A percentile compares a stretch with the other conserved stretches of the same genome.
phyloP scores from a whole-genome alignment of 352 stramenopile species.

The Phytophthora lateralis region DNA sequence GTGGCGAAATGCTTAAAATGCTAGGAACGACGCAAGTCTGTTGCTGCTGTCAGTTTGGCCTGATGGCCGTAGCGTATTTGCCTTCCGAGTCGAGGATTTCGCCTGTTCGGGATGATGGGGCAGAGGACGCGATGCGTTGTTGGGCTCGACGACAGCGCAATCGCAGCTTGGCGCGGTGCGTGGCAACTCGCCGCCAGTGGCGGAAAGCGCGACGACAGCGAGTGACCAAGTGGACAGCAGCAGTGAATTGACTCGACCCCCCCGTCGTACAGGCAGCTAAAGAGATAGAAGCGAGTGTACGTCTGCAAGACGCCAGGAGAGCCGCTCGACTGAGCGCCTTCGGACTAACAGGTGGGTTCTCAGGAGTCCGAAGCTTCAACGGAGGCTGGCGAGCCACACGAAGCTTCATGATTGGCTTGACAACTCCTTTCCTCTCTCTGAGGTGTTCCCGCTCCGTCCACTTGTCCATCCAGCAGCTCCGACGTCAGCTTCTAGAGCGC shows the following conservation, averaged over 20 bases:
- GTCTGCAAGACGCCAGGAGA: conserved; percentile 31
- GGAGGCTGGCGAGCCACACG: conserved; percentile 2
- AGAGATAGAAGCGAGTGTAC: conserved; percentile 32
- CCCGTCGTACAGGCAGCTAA: conserved; percentile 18
- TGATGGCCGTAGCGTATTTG: conserved; percentile 53
- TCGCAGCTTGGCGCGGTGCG: conserved; percentile 22
- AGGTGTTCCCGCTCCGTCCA: too few species aligned
- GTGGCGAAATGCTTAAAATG: too few species aligned
- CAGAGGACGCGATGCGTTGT: conserved; percentile 10
- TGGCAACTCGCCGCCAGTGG: conserved; percentile 18
- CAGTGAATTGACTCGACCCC: conserved; percentile 26
- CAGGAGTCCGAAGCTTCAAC: neutral
- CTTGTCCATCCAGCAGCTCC: conserved; percentile 5
- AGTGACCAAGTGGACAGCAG: conserved; percentile 17
- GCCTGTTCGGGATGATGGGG: conserved; percentile 4
- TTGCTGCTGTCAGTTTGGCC: conserved; percentile 26
- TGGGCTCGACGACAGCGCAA: conserved; percentile 19
- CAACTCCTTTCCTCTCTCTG: too few species aligned
- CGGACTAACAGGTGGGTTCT: neutral
- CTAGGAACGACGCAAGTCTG: neutral
- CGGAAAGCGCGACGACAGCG: conserved; percentile 25
- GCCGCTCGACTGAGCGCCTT: conserved; percentile 19
- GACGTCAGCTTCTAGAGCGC: conserved; percentile 30
- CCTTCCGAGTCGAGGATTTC: conserved; percentile 39
- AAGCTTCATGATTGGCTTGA: conserved; percentile 26